These are phyloP conservation scores for Irpex sp. DNA, from an alignment of 1,284 basidiomycete genomes.

Conservation along the genomic window DNA sequence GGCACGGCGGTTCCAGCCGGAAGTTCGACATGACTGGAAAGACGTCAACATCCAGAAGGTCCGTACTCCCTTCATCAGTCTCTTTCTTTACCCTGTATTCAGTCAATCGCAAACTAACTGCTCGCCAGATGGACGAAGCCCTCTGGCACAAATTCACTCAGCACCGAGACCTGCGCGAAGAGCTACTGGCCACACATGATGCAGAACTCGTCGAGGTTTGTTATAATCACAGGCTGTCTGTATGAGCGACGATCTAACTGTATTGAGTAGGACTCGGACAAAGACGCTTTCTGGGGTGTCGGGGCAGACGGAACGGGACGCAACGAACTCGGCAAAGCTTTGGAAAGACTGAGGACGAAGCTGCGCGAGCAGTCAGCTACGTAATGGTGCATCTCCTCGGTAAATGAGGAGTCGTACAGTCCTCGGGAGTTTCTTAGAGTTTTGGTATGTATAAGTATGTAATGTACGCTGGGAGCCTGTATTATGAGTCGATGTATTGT, in stretches of 20 bases:
- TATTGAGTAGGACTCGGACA: conserved; percentile 48
- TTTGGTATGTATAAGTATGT: too few species aligned
- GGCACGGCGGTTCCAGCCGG: conserved; percentile 56
- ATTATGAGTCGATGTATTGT: too few species aligned
- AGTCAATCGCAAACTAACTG: neutral
- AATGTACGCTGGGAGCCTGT: too few species aligned
- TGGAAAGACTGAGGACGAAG: conserved; percentile 13
- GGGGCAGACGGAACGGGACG: conserved; percentile 16
- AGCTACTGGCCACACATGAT: conserved; percentile 54
- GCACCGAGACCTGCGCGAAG: conserved; percentile 45
- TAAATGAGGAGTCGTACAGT: neutral
- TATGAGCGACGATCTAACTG: neutral
- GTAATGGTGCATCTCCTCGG: neutral
- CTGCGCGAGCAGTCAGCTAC: neutral
- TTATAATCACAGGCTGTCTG: neutral
- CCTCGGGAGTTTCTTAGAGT: too few species aligned
- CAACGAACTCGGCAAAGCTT: conserved; percentile 21
- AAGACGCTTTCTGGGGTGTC: conserved; percentile 39
- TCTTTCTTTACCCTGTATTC: neutral
- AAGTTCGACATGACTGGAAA: conserved; percentile 55
- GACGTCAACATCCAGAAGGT: conserved; percentile 58
- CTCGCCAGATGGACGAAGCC: conserved; percentile 52
- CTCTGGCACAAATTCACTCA: conserved; percentile 61
- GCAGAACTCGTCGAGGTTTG: conserved; percentile 56
- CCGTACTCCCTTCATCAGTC: conserved; percentile 1